These are phyloP conservation scores for Vicia faba DNA, from an alignment of 306 rosid genomes.

Conservation along the genomic window DNA sequence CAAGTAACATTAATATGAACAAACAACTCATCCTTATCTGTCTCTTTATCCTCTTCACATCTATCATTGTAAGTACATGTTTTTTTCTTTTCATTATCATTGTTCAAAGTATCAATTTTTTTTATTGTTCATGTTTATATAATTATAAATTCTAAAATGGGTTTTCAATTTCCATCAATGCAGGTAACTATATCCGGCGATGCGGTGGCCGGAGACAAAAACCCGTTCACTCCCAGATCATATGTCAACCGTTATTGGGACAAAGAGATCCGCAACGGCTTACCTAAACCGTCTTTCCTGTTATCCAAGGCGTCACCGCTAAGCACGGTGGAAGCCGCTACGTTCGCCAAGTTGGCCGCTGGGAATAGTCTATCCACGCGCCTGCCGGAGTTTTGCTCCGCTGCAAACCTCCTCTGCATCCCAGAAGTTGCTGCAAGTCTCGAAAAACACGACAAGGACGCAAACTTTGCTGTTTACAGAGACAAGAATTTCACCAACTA, in stretches of 20 bases:
- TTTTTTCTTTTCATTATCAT: constrained; percentile 4
- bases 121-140: background rate
- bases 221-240: constrained; percentile 81
- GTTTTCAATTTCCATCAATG: constrained; percentile 46
- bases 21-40: constrained; percentile 45
- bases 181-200: constrained; percentile 57
- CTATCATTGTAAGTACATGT: constrained; percentile 63
- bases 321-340: constrained; percentile 58
- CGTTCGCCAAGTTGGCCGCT: constrained; percentile 65
- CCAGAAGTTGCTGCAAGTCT: constrained; percentile 59
- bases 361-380: constrained; percentile 54
- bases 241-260: constrained; percentile 79
- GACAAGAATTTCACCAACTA: constrained; percentile 79
- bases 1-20: constrained; percentile 40
- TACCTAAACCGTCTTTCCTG: constrained; percentile 58
- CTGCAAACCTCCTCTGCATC: constrained; percentile 81
- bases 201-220: constrained; percentile 41
- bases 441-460: constrained; percentile 66
- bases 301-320: constrained; percentile 81
- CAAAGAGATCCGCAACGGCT: constrained; percentile 75
- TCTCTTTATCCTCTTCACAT: constrained; percentile 60
- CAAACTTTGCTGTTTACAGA: constrained; percentile 52
- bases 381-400: constrained; percentile 73
- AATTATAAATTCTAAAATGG: constrained; percentile 23
- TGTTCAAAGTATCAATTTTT: constrained; percentile 10